Base-by-base conservation (phyloP, 108 stramenopile genomes). In the Nitzschia sp. region DNA sequence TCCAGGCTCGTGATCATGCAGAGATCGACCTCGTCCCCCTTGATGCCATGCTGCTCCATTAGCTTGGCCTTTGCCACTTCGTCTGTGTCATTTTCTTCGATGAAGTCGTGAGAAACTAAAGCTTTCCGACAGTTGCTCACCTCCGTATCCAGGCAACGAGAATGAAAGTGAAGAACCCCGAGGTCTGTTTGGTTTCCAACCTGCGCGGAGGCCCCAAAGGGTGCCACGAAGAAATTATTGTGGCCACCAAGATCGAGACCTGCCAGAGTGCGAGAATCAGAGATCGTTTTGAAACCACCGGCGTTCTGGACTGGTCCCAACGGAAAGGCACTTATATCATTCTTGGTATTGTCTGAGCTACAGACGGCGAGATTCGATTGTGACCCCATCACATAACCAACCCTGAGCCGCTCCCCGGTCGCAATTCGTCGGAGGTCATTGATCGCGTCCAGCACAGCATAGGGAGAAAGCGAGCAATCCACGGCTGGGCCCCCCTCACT, bases 91-190 rank as follows among this genome's bases (percentile, higher is more conserved):
- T 17, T 56, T 28, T 32, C 29, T 21, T 56, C 27, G 25, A 67
- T 55, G 36, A 38, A 67, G 2, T 41, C 22, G 26, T 56, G 66
- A 6, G 33, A 36, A 1, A 31, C 16, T 5, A 67, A 19, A 26
- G 55, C 68, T 47, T 46, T 31, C 29, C 36, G 32, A 33, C 57
- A 36, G 31, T 58, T 58, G 3, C 23, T 36, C 6, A 56, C 38
- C 19, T 68, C 66, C n/a, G 41, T 55, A 13, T 54, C 54, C 3
- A 25, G 5, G 30, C 57, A 69, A 33, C 68, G 41, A 2, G 6
- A 45, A 28, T 69, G 68, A 46, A 45, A 69, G 36, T 69, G 68
- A 31, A 69, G 5, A 2, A 69, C 36, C 1, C 44, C 56, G 16
- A 69, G 55, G 4, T 46, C 29, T 9, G 44, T 69, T 11, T 15